Evolutionary conservation across 352 stramenopile genomes (phyloP).

Genomic region (Blastocystis sp.): DNA sequence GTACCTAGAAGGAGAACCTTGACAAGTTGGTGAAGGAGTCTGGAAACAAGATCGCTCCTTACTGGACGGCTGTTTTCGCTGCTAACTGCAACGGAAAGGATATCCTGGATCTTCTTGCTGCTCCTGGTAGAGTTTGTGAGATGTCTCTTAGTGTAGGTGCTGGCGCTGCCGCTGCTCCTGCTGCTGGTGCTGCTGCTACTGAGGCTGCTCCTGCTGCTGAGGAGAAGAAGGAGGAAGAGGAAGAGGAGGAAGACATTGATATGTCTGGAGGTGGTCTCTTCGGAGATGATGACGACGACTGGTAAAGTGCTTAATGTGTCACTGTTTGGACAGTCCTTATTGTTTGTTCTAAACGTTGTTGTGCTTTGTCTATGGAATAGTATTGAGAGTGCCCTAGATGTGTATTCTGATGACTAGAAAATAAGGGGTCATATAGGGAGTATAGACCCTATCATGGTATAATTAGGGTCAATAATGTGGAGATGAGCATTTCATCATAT

Average conservation of each 20-base stretch:
- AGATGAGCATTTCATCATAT: neutral
- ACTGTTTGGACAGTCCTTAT: neutral
- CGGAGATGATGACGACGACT: conserved; percentile 62
- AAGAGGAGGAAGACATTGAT: conserved; percentile 61
- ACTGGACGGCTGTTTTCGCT: conserved; percentile 52
- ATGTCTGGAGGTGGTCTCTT: conserved; percentile 67
- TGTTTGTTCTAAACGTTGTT: neutral
- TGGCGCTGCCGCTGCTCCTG: conserved; percentile 24
- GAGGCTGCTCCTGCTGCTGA: neutral
- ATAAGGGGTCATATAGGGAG: too few relatives aligned
- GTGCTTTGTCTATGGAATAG: too few relatives aligned
- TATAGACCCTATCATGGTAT: neutral
- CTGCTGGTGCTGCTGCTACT: conserved; percentile 62
- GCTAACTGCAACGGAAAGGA: conserved; percentile 15
- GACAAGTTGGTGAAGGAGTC: conserved; percentile 2
- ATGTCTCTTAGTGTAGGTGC: neutral
- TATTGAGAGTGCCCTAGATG: too few relatives aligned
- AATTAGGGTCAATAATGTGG: neutral
- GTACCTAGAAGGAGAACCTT: conserved; percentile 40
- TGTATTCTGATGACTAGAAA: too few relatives aligned
- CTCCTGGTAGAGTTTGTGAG: neutral
- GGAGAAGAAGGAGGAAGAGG: conserved; percentile 36
- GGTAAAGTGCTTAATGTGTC: conserved; percentile 47
- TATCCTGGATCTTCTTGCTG: conserved; percentile 31
- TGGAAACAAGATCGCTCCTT: conserved; percentile 29